Evolutionary conservation across 73 alveolate genomes (phyloP).

Genomic region (Paramecium caudatum): DNA sequence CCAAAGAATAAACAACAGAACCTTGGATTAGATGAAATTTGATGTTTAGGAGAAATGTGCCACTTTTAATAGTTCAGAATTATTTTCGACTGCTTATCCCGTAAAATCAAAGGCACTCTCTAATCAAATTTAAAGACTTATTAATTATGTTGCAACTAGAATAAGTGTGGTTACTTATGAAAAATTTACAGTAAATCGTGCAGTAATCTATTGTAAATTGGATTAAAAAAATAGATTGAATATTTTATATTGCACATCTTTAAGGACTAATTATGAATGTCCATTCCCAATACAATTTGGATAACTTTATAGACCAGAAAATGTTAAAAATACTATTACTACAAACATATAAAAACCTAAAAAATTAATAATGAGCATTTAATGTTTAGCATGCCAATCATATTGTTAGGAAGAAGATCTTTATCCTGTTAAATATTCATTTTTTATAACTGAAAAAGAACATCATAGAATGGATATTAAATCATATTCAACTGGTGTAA

Average conservation of each 20-base stretch:
- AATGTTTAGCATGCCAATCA: neutral
- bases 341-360: conserved; percentile 27
- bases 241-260: conserved; percentile 31
- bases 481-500: conserved; percentile 12
- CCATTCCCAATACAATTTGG: conserved; percentile 55
- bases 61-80: conserved; percentile 61
- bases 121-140: conserved; percentile 3
- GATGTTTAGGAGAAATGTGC: conserved; percentile 63
- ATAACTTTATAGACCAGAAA: neutral
- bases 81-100: conserved; percentile 36
- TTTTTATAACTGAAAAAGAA: neutral
- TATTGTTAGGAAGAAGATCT: conserved; percentile 37
- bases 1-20: conserved; percentile 3
- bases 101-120: conserved; percentile 13
- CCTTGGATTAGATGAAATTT: neutral
- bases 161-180: conserved; percentile 16
- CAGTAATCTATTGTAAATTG: conserved; percentile 24
- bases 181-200: conserved; percentile 31
- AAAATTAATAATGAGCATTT: neutral
- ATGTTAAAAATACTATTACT: conserved; percentile 28
- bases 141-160: neutral
- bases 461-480: conserved; percentile 58
- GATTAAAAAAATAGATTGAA: conserved; percentile 37
- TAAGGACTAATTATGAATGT: conserved; percentile 56
- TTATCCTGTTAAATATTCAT: neutral